These are phyloP conservation scores for Talaromyces sp. DNA, from an alignment of 2,329 filamentous ascomycete species.

Conservation along the genomic window DNA sequence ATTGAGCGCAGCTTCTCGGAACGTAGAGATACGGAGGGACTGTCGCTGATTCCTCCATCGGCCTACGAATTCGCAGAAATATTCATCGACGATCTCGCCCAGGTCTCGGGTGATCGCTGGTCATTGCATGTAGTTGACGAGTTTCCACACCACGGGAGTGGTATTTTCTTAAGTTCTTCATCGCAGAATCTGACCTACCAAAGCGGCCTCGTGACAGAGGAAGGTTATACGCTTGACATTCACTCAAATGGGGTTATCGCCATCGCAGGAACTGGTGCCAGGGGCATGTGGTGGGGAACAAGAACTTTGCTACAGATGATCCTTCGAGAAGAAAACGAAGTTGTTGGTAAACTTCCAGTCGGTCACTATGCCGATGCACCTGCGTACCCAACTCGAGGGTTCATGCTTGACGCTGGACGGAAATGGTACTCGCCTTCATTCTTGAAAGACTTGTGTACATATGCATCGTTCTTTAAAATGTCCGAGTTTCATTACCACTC, in stretches of 20 bases:
- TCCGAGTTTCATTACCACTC: constrained; percentile 57
- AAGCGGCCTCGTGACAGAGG: constrained; percentile 43
- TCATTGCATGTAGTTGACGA: constrained; percentile 34
- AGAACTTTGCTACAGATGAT: constrained; percentile 52
- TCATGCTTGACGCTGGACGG: constrained; percentile 51
- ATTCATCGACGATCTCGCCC: constrained; percentile 43
- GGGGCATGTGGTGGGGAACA: constrained; percentile 57
- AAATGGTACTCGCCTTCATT: constrained; percentile 55
- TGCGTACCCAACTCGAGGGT: constrained; percentile 48
- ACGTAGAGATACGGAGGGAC: constrained; percentile 39
- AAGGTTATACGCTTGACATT: constrained; percentile 48
- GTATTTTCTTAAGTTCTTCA: constrained; percentile 40
- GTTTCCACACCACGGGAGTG: constrained; percentile 28
- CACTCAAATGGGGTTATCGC: constrained; percentile 28
- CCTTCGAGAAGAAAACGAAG: constrained; percentile 24
- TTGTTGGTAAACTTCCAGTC: constrained; percentile 32
- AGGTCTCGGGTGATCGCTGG: constrained; percentile 40
- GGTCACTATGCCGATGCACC: constrained; percentile 48
- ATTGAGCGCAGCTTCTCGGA: constrained; percentile 38
- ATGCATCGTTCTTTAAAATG: constrained; percentile 59
- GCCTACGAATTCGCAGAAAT: constrained; percentile 47
- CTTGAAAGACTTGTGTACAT: constrained; percentile 54
- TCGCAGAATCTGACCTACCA: constrained; percentile 40
- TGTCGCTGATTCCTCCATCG: constrained; percentile 50
- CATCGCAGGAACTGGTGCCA: constrained; percentile 50